phyloP scores from a whole-genome alignment of 768 basidiomycete genomes.

The Myochromella boudieri region DNA sequence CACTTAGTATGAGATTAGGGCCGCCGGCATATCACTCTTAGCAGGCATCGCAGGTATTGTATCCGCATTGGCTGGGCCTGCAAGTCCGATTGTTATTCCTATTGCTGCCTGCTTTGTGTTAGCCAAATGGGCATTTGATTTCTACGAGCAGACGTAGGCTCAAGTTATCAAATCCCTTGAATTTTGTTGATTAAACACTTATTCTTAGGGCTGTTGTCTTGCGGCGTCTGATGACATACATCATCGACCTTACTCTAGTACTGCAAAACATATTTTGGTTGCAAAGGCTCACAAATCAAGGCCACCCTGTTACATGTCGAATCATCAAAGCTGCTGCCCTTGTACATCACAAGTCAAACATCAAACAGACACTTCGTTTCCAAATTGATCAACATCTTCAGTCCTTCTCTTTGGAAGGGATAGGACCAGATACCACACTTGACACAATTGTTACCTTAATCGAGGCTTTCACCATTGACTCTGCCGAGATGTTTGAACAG shows the following conservation, averaged over 20 bases:
- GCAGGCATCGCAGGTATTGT: conserved; percentile 16
- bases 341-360: conserved; percentile 11
- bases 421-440: conserved; percentile 14
- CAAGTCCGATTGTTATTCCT: conserved; percentile 20
- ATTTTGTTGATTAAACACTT: not conserved
- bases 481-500: conserved; percentile 10
- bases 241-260: conserved; percentile 21
- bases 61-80: conserved; percentile 14
- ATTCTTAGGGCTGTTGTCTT: conserved; percentile 11
- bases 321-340: conserved; percentile 13
- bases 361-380: conserved; percentile 8
- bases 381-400: conserved; percentile 14
- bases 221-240: conserved; percentile 19
- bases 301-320: conserved; percentile 9
- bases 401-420: not conserved
- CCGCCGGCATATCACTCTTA: conserved; percentile 10
- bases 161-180: not conserved
- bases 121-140: conserved; percentile 18
- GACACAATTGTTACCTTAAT: conserved; percentile 9
- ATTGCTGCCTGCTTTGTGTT: conserved; percentile 18
- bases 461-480: conserved; percentile 8
- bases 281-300: not conserved
- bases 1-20: conserved; percentile 2
- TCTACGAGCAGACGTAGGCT: conserved; percentile 21
- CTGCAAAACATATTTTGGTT: conserved; percentile 21